Conservation (phyloP, 352 stramenopile genomes). For the Phytophthora vignae region DNA sequence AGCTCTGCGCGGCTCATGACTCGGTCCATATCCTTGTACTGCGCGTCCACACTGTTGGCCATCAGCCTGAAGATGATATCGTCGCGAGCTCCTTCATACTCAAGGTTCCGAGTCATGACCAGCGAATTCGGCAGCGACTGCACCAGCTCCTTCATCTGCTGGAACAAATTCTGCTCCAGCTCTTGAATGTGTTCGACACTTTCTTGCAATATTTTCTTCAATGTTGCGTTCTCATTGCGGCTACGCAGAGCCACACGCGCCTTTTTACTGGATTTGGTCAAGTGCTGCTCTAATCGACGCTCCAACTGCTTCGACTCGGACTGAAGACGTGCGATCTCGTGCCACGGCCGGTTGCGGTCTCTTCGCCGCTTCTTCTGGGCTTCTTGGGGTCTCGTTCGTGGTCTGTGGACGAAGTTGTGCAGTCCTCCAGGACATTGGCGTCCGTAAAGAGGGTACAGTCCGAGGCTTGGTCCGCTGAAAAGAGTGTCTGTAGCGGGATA, state of each 20-base stretch:
- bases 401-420: too few relatives aligned
- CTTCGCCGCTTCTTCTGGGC: constrained; percentile 10
- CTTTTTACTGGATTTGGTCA: background rate
- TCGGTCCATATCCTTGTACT: background rate
- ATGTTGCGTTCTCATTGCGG: background rate
- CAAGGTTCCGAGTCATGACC: background rate
- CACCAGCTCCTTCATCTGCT: background rate
- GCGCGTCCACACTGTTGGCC: background rate
- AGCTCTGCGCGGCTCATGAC: background rate
- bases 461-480: too few relatives aligned
- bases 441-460: too few relatives aligned
- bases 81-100: background rate
- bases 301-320: background rate
- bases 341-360: constrained; percentile 3
- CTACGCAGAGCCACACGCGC: background rate
- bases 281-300: background rate
- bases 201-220: background rate
- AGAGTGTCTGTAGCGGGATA: too few relatives aligned
- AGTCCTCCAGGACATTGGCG: too few relatives aligned
- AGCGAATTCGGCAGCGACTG: background rate
- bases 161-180: background rate
- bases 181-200: background rate
- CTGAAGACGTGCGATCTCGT: constrained; percentile 10
- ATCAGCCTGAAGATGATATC: background rate
- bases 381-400: background rate